Evolutionary conservation across 2,329 filamentous ascomycete genomes (phyloP).

Genomic region (Aspergillus fumigatus): DNA sequence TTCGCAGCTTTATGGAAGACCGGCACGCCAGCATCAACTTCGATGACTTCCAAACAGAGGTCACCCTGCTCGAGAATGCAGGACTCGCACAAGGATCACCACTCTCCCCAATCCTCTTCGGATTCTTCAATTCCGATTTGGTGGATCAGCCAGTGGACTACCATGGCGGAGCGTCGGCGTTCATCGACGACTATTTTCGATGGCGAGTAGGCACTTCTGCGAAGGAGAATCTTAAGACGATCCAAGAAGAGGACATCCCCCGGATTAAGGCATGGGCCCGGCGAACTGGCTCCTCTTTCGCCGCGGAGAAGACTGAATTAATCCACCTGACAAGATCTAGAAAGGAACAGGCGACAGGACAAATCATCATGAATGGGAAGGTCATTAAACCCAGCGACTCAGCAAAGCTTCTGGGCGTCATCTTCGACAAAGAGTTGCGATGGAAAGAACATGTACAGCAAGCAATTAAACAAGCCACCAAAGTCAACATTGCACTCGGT

Average conservation of each 20-base stretch:
- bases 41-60: conserved; percentile 12
- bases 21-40: not conserved
- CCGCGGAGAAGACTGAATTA: conserved; percentile 25
- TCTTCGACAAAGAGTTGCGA: conserved; percentile 20
- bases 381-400: too few relatives aligned
- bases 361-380: too few relatives aligned
- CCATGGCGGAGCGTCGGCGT: conserved; percentile 25
- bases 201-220: conserved; percentile 15
- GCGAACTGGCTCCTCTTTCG: conserved; percentile 23
- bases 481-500: conserved; percentile 11
- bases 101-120: conserved; percentile 33
- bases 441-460: conserved; percentile 21
- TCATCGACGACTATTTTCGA: conserved; percentile 25
- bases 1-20: too few relatives aligned
- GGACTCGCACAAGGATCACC: conserved; percentile 23
- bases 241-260: conserved; percentile 19
- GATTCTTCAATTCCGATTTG: conserved; percentile 36
- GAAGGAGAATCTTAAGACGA: conserved; percentile 21
- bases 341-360: too few relatives aligned
- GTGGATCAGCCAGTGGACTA: conserved; percentile 22
- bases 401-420: conserved; percentile 19
- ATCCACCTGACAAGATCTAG: conserved; percentile 14
- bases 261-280: conserved; percentile 22
- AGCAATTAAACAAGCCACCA: conserved; percentile 15
- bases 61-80: conserved; percentile 3